These are phyloP conservation scores for Eucalyptus grandis DNA, from an alignment of 345 rosid genomes.

Conservation along the genomic window DNA sequence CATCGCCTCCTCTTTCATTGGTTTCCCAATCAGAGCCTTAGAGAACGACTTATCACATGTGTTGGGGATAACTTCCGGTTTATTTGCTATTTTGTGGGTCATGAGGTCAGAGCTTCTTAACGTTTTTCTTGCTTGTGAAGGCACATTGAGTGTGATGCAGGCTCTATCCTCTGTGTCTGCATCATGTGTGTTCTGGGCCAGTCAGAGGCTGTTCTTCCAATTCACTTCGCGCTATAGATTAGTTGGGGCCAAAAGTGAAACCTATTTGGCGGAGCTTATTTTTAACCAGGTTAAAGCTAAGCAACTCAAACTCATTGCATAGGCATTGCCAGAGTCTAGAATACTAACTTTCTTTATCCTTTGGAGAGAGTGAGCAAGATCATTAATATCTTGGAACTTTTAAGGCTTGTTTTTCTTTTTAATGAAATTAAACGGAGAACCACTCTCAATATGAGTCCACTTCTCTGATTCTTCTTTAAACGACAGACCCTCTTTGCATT, in stretches of 20 bases:
- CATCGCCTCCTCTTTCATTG: not conserved
- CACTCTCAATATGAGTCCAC: not conserved
- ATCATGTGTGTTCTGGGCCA: not conserved
- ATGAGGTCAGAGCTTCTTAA: not conserved
- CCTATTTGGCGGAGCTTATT: not conserved
- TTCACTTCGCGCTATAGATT: not conserved
- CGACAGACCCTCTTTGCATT: not conserved
- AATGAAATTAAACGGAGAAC: not conserved
- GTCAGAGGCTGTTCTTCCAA: not conserved
- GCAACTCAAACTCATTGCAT: not conserved
- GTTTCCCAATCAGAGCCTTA: not conserved
- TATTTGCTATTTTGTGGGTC: not conserved
- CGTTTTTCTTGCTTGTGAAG: not conserved
- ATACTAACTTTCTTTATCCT: not conserved
- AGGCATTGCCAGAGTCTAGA: not conserved
- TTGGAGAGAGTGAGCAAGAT: not conserved
- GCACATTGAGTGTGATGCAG: not conserved
- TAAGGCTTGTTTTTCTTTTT: not conserved
- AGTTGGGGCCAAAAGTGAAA: not conserved
- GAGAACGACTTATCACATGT: not conserved
- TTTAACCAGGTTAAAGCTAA: not conserved
- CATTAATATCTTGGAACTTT: not conserved
- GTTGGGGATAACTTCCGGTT: not conserved
- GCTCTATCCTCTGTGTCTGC: not conserved
- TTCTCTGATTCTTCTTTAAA: too few species aligned